phyloP scores from a whole-genome alignment of 2,329 filamentous ascomycete genomes.

The Aspergillus sp. region DNA sequence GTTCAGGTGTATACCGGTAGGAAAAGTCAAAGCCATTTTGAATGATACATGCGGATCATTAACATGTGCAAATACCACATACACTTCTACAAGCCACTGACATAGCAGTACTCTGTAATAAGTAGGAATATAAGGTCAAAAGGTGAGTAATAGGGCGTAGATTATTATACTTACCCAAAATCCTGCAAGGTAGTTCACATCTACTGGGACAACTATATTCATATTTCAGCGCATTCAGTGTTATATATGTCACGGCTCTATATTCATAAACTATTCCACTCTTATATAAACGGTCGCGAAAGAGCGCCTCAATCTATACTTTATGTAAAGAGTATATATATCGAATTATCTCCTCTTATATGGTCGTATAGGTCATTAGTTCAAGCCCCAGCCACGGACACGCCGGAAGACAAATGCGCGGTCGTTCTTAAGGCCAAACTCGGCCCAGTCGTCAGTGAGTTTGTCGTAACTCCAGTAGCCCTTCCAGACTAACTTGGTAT shows the following conservation, averaged over 20 bases:
- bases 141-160: no score
- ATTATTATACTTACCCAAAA: no score
- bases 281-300: neutral
- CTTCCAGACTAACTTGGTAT: conserved; percentile 87
- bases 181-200: no score
- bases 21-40: no score
- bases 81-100: no score
- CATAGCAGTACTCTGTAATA: no score
- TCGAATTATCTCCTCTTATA: neutral
- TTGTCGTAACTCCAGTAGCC: conserved; percentile 91
- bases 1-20: no score
- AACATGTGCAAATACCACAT: no score
- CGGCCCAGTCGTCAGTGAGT: conserved; percentile 86
- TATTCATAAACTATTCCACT: neutral
- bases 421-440: conserved; percentile 72
- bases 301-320: neutral
- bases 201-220: no score
- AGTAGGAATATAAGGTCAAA: no score
- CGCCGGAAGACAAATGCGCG: conserved; percentile 64
- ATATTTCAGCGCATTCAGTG: no score
- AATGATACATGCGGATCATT: no score
- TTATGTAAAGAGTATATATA: neutral
- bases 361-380: conserved; percentile 20
- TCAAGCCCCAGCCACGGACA: conserved; percentile 62
- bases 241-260: neutral